Conservation (phyloP, 352 stramenopile genomes). For the Globisporangium nagaii region DNA sequence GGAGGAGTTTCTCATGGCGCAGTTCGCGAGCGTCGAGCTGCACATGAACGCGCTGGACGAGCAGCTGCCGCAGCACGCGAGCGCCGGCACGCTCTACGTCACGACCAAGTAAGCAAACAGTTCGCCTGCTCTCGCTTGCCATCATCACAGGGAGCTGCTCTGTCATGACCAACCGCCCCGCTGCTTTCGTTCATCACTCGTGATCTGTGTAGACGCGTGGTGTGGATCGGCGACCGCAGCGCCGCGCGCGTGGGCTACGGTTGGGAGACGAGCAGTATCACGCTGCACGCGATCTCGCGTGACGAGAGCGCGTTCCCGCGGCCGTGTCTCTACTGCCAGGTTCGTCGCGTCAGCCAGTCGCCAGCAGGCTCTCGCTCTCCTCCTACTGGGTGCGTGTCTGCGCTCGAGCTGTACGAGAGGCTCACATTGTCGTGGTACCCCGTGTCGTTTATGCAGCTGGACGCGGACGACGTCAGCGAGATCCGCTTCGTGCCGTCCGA, state of each 20-base stretch:
- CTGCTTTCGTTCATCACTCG: background rate
- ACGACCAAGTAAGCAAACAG: conserved; percentile 36
- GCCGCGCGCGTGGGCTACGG: conserved; percentile 47
- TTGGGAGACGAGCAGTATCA: conserved; percentile 68
- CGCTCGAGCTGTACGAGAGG: too few species aligned
- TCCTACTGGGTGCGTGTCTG: too few species aligned
- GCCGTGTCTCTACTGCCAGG: conserved; percentile 80
- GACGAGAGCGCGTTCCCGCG: conserved; percentile 53
- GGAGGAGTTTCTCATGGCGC: conserved; percentile 58
- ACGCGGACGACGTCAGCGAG: conserved; percentile 59
- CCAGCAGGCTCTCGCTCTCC: too few species aligned
- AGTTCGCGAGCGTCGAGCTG: conserved; percentile 40
- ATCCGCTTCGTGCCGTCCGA: conserved; percentile 69
- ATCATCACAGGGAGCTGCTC: too few species aligned
- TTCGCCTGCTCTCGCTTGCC: too few species aligned
- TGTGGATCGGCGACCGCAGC: conserved; percentile 48
- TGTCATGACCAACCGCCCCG: background rate
- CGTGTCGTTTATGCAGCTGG: conserved; percentile 47
- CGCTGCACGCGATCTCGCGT: conserved; percentile 73
- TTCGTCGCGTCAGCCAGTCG: too few species aligned
- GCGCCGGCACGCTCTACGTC: conserved; percentile 27
- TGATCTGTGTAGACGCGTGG: conserved; percentile 31
- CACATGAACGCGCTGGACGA: conserved; percentile 19
- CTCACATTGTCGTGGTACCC: too few species aligned
- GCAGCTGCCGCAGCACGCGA: conserved; percentile 20